Base-by-base conservation (phyloP, 192 early-diverging fungal genomes). In the Entomortierella lignicola region DNA sequence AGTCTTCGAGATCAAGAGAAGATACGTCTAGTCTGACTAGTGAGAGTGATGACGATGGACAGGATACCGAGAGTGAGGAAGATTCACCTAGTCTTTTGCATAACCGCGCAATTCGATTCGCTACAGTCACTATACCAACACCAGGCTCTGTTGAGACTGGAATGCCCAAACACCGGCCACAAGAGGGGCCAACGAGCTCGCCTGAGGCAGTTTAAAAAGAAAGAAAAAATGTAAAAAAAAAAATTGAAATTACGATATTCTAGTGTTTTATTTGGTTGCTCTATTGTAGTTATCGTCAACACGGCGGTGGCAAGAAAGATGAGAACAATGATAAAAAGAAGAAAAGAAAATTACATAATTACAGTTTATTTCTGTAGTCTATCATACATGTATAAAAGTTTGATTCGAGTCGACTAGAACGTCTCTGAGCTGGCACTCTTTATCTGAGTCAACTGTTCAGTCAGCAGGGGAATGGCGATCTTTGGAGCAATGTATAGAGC, bases 401-500 rank as follows among this genome's bases (percentile, higher is more conserved):
- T n/a, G n/a, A n/a, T n/a, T n/a, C n/a, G n/a, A 42, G 39, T 42
- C 13, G 39, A 21, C 44, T 25, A 34, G 43, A 25, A 26, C 3
- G 13, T 31, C 30, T 18, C 20, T 18, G 29, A 32, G 17, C 55
- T 72, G 18, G 42, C 21, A 18, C 29, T 27, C 50, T 66, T 73
- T 20, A 55, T 47, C 39, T 65, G 71, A 30, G 47, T 43, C 55
- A 77, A 48, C 20, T 77, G 66, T 30, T 77, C 73, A 1, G 66
- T 34, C 20, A 77, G 41, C 21, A 58, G 53, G 0, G 66, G 23
- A 8, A 81, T 41, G n/a, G 77, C 62, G 27, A 63, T 72, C 59
- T 85, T 89, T 43, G 92, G 86, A 34, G 87, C 83, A 30, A 94
- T 72, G 60, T 89, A 94, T 17, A 94, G 81, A 0, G 89, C 84